These are phyloP conservation scores for Marchantia paleacea DNA, from an alignment of 225 moss, liverwort and hornwort genomes.

Conservation along the genomic window DNA sequence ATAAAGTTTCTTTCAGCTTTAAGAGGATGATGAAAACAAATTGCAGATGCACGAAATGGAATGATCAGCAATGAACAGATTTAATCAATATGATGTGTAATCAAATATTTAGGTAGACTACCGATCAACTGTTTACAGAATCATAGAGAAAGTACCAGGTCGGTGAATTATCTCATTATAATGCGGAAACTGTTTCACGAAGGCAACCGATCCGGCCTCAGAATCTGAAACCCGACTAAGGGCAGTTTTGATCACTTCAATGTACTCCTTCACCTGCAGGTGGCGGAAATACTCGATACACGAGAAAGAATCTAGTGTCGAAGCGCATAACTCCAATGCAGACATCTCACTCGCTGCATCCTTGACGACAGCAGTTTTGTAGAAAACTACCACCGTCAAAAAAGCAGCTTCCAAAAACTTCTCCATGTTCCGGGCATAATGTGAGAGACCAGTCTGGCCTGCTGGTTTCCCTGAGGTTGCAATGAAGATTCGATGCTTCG, in stretches of 20 bases:
- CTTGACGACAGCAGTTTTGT: constrained; percentile 51
- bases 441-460: constrained; percentile 11
- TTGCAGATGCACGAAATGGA: background rate
- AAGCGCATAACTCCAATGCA: constrained; percentile 61
- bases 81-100: background rate
- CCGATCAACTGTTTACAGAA: background rate
- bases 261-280: constrained; percentile 73
- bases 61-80: background rate
- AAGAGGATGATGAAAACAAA: background rate
- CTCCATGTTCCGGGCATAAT: constrained; percentile 48
- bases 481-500: constrained; percentile 54
- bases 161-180: constrained; percentile 57
- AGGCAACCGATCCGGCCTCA: constrained; percentile 51
- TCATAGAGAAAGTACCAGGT: constrained; percentile 56
- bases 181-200: constrained; percentile 58
- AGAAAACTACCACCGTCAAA: constrained; percentile 73
- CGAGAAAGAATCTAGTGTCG: constrained; percentile 72
- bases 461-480: constrained; percentile 39
- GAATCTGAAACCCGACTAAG: constrained; percentile 55
- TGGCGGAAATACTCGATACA: constrained; percentile 82
- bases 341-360: constrained; percentile 32
- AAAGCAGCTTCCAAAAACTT: constrained; percentile 71
- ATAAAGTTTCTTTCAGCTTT: background rate
- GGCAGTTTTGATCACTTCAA: constrained; percentile 62
- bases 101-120: background rate